Evolutionary conservation across 306 rosid genomes (phyloP), one percentile per base, ranked within the genome.

Genomic region (Inga oerstediana): DNA sequence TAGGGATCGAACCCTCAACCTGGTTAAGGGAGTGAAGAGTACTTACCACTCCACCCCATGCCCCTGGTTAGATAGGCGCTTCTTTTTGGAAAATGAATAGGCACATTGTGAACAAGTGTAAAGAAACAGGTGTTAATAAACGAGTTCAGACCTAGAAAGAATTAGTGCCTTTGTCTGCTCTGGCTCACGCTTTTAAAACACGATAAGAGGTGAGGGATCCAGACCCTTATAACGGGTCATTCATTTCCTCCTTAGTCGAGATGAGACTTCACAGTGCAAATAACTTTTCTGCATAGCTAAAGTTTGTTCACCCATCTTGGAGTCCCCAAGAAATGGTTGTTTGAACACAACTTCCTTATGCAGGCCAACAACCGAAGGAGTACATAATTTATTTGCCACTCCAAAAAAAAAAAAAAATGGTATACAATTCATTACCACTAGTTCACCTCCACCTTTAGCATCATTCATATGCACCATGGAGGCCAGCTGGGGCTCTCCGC

Each of bases 311-410:
- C 62, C 24, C 27, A 54, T 54, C 22, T 19, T 52, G 2, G 3
- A 45, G 7, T 1, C 20, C 58, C 58, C 20, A 51, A 15, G n/a
- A 51, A 54, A 54, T 54, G 27, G 62, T 19, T 54, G 62, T 54
- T 54, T 58, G 64, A 58, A 32, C 52, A 44, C 12, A 10, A 48
- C 11, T 74, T 73, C 79, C 69, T 72, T 73, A n/a, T 27, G 8
- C 5, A 19, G 44, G 32, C 72, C 80, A 54, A 67, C 73, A 67
- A 84, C 61, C 11, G 35, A 22, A 61, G 68, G 32, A 61, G 68
- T 1, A 61, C 68, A 11, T 24, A 61, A 61, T 61, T 24, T 27
- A 16, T 61, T 61, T 54, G 61, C 61, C 24, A 2, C 61, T 54
- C 61, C 32, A 65, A 15, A 13, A 64, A 16, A 13, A 66, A 2